Conservation (phyloP, 2,329 filamentous ascomycete genomes). For the Colletotrichum sublineola region DNA sequence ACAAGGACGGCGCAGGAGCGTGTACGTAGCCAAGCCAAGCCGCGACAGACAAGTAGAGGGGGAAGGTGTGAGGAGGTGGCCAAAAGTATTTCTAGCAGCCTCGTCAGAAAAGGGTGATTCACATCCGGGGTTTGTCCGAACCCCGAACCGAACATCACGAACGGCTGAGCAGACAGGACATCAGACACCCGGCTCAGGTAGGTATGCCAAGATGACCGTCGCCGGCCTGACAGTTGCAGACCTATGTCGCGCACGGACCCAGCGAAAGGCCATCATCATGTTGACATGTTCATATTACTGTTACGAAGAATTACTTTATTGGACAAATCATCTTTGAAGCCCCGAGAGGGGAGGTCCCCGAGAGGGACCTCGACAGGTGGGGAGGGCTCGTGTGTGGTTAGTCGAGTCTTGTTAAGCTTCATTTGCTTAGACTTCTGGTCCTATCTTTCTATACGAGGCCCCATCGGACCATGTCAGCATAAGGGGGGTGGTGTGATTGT, state of each 20-base stretch:
- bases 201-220: not conserved
- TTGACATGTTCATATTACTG: not conserved
- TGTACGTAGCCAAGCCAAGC: not conserved
- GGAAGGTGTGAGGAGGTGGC: not conserved
- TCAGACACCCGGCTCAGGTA: not conserved
- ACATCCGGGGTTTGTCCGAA: not conserved
- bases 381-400: too few relatives aligned
- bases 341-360: not conserved
- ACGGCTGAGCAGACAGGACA: not conserved
- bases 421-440: not conserved
- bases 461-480: too few relatives aligned
- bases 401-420: not conserved
- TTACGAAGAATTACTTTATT: not conserved
- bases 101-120: not conserved
- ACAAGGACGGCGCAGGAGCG: not conserved
- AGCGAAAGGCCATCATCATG: not conserved
- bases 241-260: not conserved
- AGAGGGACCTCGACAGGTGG: not conserved
- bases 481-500: too few relatives aligned
- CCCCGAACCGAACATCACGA: not conserved
- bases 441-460: not conserved
- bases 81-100: not conserved
- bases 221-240: not conserved
- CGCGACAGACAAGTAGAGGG: not conserved
- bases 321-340: not conserved